A percentile compares a stretch with the other conserved stretches of the same genome.
Evolutionary conservation across 768 basidiomycete genomes (phyloP).

Genomic region (Tulasnella sp.): DNA sequence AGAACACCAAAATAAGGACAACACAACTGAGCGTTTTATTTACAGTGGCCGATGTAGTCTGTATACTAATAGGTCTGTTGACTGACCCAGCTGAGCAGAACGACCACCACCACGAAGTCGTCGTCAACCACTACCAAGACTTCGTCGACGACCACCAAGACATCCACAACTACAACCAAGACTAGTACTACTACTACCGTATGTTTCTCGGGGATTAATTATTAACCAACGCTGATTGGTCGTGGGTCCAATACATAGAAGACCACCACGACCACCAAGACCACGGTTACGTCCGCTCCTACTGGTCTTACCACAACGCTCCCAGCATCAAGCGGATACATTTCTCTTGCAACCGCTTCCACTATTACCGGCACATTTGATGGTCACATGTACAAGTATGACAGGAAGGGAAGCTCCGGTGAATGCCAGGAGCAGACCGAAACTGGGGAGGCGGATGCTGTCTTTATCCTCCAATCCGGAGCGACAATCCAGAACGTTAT

Average conservation of each 20-base stretch:
- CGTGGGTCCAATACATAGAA: background rate
- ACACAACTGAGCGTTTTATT: background rate
- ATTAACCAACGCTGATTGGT: background rate
- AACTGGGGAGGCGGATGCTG: background rate
- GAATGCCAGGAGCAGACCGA: slow-evolving; percentile 1
- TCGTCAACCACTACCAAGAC: background rate
- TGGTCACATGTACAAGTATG: slow-evolving; percentile 21
- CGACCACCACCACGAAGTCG: background rate
- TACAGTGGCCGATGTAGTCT: background rate
- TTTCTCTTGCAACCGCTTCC: slow-evolving; percentile 15
- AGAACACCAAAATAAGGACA: background rate
- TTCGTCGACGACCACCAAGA: background rate
- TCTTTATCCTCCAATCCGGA: slow-evolving; percentile 4
- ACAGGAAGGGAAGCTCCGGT: background rate
- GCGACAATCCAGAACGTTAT: background rate
- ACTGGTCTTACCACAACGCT: background rate
- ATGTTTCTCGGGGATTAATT: background rate
- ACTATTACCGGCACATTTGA: slow-evolving; percentile 23
- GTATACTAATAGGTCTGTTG: background rate
- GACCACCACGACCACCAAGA: background rate
- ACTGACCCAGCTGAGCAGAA: background rate
- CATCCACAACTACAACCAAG: background rate
- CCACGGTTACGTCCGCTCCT: background rate
- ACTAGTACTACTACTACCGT: background rate
- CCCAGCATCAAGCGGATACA: slow-evolving; percentile 23